phyloP scores from a whole-genome alignment of 331 rosid genomes.

The Rhamnella rubrinervis region DNA sequence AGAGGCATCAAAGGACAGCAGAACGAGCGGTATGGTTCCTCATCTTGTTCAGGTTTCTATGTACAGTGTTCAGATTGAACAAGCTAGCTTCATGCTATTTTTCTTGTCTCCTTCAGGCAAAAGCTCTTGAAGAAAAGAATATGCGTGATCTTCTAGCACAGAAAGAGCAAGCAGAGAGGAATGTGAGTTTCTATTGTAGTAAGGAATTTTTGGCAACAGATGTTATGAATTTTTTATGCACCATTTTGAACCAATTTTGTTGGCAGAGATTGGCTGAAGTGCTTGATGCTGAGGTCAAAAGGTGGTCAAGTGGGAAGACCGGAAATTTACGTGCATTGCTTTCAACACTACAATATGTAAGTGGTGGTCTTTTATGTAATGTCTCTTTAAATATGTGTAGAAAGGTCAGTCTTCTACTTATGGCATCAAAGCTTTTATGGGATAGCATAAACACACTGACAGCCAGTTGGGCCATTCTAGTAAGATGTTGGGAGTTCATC shows the following conservation, averaged over 20 bases:
- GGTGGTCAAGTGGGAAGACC: constrained; percentile 96
- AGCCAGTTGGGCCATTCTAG: no score
- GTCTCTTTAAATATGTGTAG: constrained; percentile 10
- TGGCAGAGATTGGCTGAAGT: constrained; percentile 84
- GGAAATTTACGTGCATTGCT: constrained; percentile 92
- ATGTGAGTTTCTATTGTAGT: constrained; percentile 45
- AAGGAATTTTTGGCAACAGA: constrained; percentile 5
- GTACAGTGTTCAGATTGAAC: constrained; percentile 15
- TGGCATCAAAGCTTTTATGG: constrained; percentile 19
- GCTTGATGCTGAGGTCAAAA: constrained; percentile 82
- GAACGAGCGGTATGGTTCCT: constrained; percentile 79
- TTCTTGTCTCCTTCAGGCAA: constrained; percentile 52
- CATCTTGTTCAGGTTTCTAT: constrained; percentile 20
- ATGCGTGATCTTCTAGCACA: constrained; percentile 73
- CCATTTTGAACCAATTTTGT: constrained; percentile 25
- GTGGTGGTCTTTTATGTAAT: constrained; percentile 26
- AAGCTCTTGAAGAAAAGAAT: constrained; percentile 91
- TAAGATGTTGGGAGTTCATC: neutral
- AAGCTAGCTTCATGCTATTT: constrained; percentile 29
- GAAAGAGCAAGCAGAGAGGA: constrained; percentile 83
- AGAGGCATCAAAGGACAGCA: constrained; percentile 74
- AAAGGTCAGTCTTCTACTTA: constrained; percentile 7
- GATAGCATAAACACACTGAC: neutral
- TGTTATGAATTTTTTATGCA: constrained; percentile 18
- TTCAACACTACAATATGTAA: constrained; percentile 92